These are phyloP conservation scores for Termitomyces sp. DNA, from an alignment of 768 basidiomycete genomes.

Conservation along the genomic window DNA sequence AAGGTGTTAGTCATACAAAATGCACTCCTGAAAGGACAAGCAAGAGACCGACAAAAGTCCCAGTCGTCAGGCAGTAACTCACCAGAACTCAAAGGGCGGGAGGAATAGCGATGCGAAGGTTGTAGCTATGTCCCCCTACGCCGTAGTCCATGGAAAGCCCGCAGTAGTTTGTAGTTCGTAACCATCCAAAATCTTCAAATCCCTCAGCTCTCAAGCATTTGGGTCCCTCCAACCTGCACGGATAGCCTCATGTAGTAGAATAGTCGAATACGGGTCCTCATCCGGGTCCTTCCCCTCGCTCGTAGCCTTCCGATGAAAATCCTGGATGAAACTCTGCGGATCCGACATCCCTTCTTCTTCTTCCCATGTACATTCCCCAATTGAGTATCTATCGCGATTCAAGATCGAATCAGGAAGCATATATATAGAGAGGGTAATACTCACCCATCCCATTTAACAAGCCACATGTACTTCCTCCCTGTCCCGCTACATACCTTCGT, in stretches of 20 bases:
- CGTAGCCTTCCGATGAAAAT: constrained; percentile 24
- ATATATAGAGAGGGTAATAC: neutral
- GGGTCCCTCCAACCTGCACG: constrained; percentile 26
- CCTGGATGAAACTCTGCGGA: constrained; percentile 22
- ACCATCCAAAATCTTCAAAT: neutral
- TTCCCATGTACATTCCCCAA: constrained; percentile 34
- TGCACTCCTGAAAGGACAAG: neutral
- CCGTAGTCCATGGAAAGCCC: no score
- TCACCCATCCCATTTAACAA: constrained; percentile 40
- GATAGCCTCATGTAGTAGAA: constrained; percentile 29
- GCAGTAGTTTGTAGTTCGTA: neutral
- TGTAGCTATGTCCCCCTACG: neutral
- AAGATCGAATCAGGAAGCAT: neutral
- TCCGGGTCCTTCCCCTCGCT: constrained; percentile 26
- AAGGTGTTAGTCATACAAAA: neutral
- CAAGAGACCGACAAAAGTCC: no score
- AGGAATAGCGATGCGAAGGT: neutral
- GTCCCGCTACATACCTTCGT: constrained; percentile 20
- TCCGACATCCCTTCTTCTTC: constrained; percentile 24
- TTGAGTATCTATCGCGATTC: constrained; percentile 24
- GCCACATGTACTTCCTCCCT: constrained; percentile 23
- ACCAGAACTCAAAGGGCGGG: neutral
- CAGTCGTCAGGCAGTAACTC: neutral
- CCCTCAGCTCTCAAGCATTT: constrained; percentile 3
- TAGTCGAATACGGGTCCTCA: constrained; percentile 16